Percentiles rank a stretch among this genome's conserved stretches.
Conservation (phyloP, 2,329 filamentous ascomycete genomes). For the Leptosphaerulina australis region DNA sequence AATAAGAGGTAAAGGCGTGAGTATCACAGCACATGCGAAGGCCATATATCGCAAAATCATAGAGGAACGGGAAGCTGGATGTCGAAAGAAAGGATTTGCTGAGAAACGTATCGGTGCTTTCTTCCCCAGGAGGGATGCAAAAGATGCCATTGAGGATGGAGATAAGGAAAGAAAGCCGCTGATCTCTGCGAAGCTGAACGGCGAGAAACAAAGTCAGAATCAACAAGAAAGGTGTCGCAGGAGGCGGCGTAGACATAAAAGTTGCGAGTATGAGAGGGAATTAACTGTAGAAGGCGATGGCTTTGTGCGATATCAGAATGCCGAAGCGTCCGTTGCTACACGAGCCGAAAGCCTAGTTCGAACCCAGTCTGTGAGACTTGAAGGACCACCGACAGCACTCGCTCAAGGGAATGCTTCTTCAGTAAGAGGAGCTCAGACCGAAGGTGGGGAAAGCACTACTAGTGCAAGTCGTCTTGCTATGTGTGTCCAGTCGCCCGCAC, state of each 20-base stretch:
- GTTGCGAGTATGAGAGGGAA: no score
- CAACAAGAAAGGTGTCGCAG: not conserved
- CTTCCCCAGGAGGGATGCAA: conserved; percentile 6
- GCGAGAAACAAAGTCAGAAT: not conserved
- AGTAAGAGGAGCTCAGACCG: not conserved
- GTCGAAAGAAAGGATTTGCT: conserved; percentile 17
- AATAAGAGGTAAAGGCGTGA: conserved; percentile 23
- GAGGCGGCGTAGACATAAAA: not conserved
- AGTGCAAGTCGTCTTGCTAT: not conserved
- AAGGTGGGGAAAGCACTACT: not conserved
- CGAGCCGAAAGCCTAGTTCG: no score
- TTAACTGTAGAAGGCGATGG: no score
- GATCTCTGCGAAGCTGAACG: not conserved
- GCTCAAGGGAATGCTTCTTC: not conserved
- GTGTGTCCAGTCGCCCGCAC: not conserved
- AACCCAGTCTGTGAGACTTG: not conserved
- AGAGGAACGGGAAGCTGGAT: conserved; percentile 26
- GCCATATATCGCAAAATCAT: conserved; percentile 33
- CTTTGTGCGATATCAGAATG: no score
- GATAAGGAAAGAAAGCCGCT: not conserved
- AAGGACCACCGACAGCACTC: not conserved
- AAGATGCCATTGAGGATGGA: not conserved
- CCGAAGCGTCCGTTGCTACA: not conserved
- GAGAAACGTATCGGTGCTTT: conserved; percentile 22
- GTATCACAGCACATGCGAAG: conserved; percentile 25